phyloP scores from a whole-genome alignment of 1,284 basidiomycete genomes.

The Sanghuangporus baumii region DNA sequence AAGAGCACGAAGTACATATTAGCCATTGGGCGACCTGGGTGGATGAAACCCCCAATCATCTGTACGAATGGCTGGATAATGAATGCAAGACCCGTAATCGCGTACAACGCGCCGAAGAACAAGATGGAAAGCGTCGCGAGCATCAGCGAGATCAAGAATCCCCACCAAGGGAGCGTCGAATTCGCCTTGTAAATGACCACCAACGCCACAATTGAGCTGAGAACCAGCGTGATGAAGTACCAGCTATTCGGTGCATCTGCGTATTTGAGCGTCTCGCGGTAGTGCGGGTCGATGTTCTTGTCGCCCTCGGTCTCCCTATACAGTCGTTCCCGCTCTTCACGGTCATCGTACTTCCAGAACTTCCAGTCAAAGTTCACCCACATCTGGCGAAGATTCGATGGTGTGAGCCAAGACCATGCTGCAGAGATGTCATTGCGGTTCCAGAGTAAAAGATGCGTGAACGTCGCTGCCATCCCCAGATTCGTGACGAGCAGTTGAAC shows the following conservation, averaged over 20 bases:
- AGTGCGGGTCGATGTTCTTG: constrained; percentile 44
- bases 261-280: constrained; percentile 51
- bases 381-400: constrained; percentile 29
- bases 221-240: constrained; percentile 35
- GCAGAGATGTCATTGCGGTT: constrained; percentile 37
- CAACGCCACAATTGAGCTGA: constrained; percentile 36
- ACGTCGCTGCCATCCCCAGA: constrained; percentile 39
- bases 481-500: constrained; percentile 33
- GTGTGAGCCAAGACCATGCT: constrained; percentile 40
- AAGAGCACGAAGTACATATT: constrained; percentile 21
- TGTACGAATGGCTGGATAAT: constrained; percentile 23
- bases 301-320: constrained; percentile 11
- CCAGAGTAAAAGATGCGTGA: constrained; percentile 49
- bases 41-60: constrained; percentile 25
- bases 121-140: constrained; percentile 37
- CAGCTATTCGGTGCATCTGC: constrained; percentile 43
- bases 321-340: constrained; percentile 22
- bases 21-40: constrained; percentile 25
- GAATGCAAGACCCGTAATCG: constrained; percentile 21
- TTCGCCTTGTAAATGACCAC: constrained; percentile 43
- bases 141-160: constrained; percentile 36
- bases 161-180: constrained; percentile 51
- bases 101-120: constrained; percentile 41
- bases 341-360: constrained; percentile 40
- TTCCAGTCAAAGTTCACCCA: constrained; percentile 34